These are phyloP conservation scores for Podospora fimiseda DNA, from an alignment of 495 filamentous ascomycete genomes.

Conservation along the genomic window DNA sequence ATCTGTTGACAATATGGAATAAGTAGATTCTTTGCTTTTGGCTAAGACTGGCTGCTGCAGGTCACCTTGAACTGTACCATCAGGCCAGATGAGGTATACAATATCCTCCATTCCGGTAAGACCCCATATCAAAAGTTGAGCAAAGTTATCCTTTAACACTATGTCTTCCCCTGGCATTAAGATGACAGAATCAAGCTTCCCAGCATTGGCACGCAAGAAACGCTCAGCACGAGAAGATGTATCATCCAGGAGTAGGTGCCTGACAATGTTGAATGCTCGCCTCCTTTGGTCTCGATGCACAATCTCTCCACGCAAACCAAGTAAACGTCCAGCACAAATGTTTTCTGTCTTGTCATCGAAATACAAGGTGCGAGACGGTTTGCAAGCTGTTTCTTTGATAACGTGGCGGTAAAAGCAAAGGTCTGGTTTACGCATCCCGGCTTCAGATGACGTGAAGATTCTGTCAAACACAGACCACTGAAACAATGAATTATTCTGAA, in stretches of 20 bases:
- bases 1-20: background rate
- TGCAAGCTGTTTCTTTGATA: conserved; percentile 11
- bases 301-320: conserved; percentile 14
- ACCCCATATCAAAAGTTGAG: conserved; percentile 22
- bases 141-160: conserved; percentile 18
- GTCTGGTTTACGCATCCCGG: conserved; percentile 25
- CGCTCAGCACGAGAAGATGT: background rate
- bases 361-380: conserved; percentile 16
- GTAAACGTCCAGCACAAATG: conserved; percentile 17
- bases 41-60: background rate
- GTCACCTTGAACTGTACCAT: conserved; percentile 12
- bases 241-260: background rate
- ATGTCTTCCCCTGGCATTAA: conserved; percentile 1
- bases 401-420: conserved; percentile 20
- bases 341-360: conserved; percentile 20
- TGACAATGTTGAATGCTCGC: background rate
- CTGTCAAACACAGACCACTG: conserved; percentile 12
- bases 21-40: background rate
- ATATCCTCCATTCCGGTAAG: conserved; percentile 14
- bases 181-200: conserved; percentile 8
- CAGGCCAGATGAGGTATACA: conserved; percentile 17
- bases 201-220: background rate
- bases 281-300: conserved; percentile 3
- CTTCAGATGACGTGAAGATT: conserved; percentile 12
- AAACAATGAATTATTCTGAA: conserved; percentile 1